Conservation (phyloP, 176 grass and related monocot species). For the Eragrostis nindensis region DNA sequence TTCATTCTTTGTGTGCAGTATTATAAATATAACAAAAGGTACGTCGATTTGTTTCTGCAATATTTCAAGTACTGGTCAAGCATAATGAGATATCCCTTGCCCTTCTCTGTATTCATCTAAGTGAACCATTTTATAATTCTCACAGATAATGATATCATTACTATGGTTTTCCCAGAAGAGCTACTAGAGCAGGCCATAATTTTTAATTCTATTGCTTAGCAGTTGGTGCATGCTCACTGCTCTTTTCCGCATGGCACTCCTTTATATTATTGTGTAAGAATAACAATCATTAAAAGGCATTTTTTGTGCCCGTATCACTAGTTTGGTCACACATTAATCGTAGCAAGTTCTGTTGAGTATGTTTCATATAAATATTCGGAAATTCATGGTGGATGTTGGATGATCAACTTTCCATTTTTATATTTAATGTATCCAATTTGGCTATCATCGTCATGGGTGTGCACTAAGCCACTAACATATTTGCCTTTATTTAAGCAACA, state of each 20-base stretch:
- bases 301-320: constrained; percentile 6
- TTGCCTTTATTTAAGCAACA: too few relatives aligned
- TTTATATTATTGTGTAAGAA: constrained; percentile 14
- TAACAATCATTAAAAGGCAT: constrained; percentile 21
- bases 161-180: too few relatives aligned
- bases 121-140: constrained; percentile 4
- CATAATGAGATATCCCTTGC: constrained; percentile 2
- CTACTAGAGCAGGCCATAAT: neutral
- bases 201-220: neutral
- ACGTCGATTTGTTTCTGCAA: constrained; percentile 3
- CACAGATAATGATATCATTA: constrained; percentile 25
- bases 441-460: neutral
- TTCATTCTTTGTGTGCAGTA: constrained; percentile 17
- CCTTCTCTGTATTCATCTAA: constrained; percentile 10
- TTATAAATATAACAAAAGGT: constrained; percentile 9
- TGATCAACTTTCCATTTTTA: too few relatives aligned
- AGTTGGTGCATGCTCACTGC: neutral
- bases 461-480: neutral
- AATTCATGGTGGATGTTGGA: constrained; percentile 5
- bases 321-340: neutral
- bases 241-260: neutral
- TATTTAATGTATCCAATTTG: too few relatives aligned
- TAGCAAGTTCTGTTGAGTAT: constrained; percentile 20
- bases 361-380: neutral
- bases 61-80: constrained; percentile 12